phyloP scores from a whole-genome alignment of 305 asterid species.

The Fraxinus paxiana region DNA sequence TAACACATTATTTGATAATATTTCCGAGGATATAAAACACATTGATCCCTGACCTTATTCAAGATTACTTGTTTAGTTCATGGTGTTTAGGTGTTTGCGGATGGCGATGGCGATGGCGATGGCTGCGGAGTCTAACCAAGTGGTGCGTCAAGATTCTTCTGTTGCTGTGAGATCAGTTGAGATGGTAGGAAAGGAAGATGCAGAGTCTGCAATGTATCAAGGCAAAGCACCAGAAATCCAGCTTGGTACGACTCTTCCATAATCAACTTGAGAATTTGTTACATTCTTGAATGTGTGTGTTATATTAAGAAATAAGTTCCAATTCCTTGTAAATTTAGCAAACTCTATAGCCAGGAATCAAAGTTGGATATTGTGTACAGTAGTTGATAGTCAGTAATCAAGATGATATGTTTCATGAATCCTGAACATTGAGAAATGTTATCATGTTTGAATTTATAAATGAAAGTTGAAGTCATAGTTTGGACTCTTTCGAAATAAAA shows the following conservation, averaged over 20 bases:
- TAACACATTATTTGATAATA: no score
- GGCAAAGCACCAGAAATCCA: not conserved
- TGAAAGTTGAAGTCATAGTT: no score
- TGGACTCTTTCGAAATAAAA: no score
- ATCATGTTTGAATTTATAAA: no score
- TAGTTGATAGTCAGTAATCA: no score
- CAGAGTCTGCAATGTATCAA: not conserved
- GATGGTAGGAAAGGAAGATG: not conserved
- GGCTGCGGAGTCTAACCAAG: not conserved
- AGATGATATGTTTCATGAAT: no score
- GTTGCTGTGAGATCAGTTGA: not conserved
- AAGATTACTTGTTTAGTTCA: no score
- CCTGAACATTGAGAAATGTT: no score
- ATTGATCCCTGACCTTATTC: no score
- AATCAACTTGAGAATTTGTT: not conserved
- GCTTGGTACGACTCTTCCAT: not conserved
- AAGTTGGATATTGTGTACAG: not conserved
- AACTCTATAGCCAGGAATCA: not conserved
- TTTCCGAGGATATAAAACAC: no score
- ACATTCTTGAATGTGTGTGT: not conserved
- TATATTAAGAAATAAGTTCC: not conserved
- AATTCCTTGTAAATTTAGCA: not conserved
- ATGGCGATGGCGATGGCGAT: not conserved
- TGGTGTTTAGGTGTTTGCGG: no score
- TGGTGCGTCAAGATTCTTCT: constrained; percentile 13